phyloP scores from a whole-genome alignment of 805 yeast genomes.

The Wickerhamiella hasegawae region DNA sequence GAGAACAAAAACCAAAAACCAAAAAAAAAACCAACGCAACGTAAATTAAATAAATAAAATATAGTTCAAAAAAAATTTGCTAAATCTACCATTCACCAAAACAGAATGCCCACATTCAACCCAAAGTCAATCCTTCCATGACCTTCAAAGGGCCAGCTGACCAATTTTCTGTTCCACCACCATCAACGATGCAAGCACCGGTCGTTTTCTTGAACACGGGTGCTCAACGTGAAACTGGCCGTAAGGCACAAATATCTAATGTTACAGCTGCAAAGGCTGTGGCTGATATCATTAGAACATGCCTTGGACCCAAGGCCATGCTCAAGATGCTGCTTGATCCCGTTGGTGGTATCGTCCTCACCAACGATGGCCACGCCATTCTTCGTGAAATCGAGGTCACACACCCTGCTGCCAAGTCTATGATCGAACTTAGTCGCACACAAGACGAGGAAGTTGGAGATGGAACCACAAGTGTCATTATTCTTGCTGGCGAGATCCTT shows the following conservation, averaged over 20 bases:
- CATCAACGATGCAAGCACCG: constrained; percentile 70
- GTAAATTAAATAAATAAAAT: no score
- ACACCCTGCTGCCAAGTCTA: constrained; percentile 97
- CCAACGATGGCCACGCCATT: constrained; percentile 98
- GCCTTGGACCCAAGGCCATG: constrained; percentile 99
- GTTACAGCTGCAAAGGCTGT: constrained; percentile 99
- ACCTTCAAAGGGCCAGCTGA: neutral
- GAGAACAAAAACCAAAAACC: no score
- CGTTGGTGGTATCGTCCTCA: constrained; percentile 79
- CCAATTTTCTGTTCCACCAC: constrained; percentile 3
- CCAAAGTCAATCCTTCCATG: no score
- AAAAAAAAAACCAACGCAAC: no score
- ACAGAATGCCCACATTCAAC: no score
- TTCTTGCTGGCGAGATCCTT: constrained; percentile 89
- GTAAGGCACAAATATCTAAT: constrained; percentile 92
- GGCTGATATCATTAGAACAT: constrained; percentile 92
- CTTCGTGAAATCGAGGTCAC: constrained; percentile 86
- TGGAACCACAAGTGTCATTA: constrained; percentile 95
- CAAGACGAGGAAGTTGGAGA: constrained; percentile 99
- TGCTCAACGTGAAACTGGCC: constrained; percentile 87
- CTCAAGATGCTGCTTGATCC: constrained; percentile 95
- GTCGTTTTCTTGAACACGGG: constrained; percentile 75
- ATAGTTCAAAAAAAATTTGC: no score
- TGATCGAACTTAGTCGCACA: constrained; percentile 92
- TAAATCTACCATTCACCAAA: no score